Evolutionary conservation across 768 basidiomycete genomes (phyloP).

Genomic region (Rhodotorula toruloides): DNA sequence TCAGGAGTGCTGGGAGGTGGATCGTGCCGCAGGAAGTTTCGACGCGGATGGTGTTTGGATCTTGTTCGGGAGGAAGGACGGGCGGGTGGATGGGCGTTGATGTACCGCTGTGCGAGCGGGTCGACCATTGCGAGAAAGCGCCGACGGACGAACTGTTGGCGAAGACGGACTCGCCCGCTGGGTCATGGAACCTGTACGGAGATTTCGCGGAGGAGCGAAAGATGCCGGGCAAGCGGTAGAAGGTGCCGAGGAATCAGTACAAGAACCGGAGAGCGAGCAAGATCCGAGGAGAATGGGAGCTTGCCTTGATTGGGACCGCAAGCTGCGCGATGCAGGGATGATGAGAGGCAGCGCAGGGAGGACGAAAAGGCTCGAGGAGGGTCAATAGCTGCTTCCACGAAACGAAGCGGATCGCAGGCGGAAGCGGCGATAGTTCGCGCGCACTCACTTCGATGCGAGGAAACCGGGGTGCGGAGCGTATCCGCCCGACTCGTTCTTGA

Average conservation of each 20-base stretch:
- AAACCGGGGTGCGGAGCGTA: constrained; percentile 74
- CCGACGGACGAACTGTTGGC: constrained; percentile 72
- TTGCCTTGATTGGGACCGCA: not conserved
- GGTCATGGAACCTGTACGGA: constrained; percentile 75
- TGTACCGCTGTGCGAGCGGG: constrained; percentile 37
- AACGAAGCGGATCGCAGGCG: not conserved
- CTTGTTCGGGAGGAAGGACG: not conserved
- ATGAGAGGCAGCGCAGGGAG: not conserved
- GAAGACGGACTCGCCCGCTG: constrained; percentile 75
- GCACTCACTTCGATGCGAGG: constrained; percentile 53
- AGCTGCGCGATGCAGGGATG: not conserved
- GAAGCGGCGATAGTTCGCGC: not conserved
- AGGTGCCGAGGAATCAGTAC: not conserved
- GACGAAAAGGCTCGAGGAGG: not conserved
- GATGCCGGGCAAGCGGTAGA: not conserved
- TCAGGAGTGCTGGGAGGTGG: constrained; percentile 53
- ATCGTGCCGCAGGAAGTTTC: constrained; percentile 21
- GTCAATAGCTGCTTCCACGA: no score
- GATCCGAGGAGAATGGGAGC: not conserved
- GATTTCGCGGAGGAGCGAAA: no score
- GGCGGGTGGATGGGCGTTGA: constrained; percentile 48
- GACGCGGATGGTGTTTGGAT: constrained; percentile 18
- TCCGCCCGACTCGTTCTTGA: constrained; percentile 22
- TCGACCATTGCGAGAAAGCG: constrained; percentile 69
- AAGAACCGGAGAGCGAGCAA: not conserved